phyloP scores from a whole-genome alignment of 2,329 filamentous ascomycete genomes.

The Aureobasidium lini region DNA sequence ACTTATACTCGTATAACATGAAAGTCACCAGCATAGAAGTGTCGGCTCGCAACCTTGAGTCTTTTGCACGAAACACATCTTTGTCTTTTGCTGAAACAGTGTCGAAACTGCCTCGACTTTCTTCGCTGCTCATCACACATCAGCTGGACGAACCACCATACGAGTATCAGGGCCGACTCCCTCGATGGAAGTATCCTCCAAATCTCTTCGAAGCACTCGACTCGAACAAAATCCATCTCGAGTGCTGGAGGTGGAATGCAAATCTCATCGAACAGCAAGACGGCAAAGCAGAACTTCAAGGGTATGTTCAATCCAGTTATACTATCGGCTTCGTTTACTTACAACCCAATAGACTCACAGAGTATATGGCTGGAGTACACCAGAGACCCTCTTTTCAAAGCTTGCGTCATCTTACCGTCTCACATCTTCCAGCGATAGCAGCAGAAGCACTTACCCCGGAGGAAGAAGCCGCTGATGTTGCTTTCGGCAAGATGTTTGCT shows the following conservation, averaged over 20 bases:
- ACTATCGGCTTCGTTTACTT: not conserved
- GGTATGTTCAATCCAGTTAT: conserved; percentile 30
- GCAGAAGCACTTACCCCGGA: conserved; percentile 1
- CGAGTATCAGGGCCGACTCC: conserved; percentile 42
- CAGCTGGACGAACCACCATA: conserved; percentile 61
- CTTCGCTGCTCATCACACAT: conserved; percentile 65
- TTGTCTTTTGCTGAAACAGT: conserved; percentile 54
- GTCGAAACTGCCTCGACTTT: conserved; percentile 57
- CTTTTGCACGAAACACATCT: conserved; percentile 19
- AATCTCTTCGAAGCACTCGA: conserved; percentile 59
- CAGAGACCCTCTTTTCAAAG: conserved; percentile 15
- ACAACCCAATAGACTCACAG: not conserved
- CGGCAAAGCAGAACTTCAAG: conserved; percentile 24
- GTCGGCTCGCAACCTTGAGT: conserved; percentile 43
- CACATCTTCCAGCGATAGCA: conserved; percentile 9
- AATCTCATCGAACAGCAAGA: conserved; percentile 9
- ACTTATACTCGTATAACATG: conserved; percentile 52
- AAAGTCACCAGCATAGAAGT: conserved; percentile 66
- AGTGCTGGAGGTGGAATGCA: conserved; percentile 48
- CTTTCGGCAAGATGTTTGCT: conserved; percentile 13
- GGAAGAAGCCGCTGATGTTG: conserved; percentile 14
- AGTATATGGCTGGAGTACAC: not conserved
- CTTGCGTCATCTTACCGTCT: conserved; percentile 14
- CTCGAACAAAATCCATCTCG: conserved; percentile 38
- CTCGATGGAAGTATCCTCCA: conserved; percentile 61